Base-by-base conservation (phyloP, 2,329 filamentous ascomycete species). In the Aspergillus clavatus region DNA sequence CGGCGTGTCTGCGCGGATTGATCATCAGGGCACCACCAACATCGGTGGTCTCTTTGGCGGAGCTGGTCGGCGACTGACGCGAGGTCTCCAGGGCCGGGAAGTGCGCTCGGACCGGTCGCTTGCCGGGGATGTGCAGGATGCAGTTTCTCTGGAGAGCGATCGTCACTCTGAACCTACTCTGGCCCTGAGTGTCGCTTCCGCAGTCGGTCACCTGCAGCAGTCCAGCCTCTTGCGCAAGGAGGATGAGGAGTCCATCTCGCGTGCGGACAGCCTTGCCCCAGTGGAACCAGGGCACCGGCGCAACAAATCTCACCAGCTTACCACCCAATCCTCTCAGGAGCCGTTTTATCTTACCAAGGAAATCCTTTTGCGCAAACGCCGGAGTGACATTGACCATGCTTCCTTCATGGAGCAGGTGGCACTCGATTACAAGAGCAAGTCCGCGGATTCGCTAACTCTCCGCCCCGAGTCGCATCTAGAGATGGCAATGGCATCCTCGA, bases 121-220 rank as follows among this genome's bases (percentile, higher is more conserved):
- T 7, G 64, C 61, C n/a, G 60, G 58, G 27, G 69, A 71, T 12
- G 56, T 61, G 14, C 55, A 56, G 27, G 69, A 71, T 11, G 56
- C 62, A 14, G 56, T 57, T 11, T 61, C 64, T 27, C 41, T 62
- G 29, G 70, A 66, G 43, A 60, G 52, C 33, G 67, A 67, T 41
- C 60, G 55, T 37, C 66, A 63, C 48, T 66, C 67, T 19, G 67
- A 67, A 36, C 70, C 72, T 8, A 74, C 66, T 43, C 54, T 74
- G 22, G 72, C 70, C 28, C 49, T 74, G 36, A 74, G 66, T 42
- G 67, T 66, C 38, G 65, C 71, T 14, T 70, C 70, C 21, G 72
- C 71, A 7, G 61, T 67, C 29, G 72, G 72, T 10, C 66, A 71
- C 29, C 60, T 74, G 42, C 63, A 69, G 41, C 59, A 56, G 27